Evolutionary conservation across 2,329 filamentous ascomycete genomes (phyloP), one percentile per base, ranked within the genome.

Genomic region (Thyridium curvatum): DNA sequence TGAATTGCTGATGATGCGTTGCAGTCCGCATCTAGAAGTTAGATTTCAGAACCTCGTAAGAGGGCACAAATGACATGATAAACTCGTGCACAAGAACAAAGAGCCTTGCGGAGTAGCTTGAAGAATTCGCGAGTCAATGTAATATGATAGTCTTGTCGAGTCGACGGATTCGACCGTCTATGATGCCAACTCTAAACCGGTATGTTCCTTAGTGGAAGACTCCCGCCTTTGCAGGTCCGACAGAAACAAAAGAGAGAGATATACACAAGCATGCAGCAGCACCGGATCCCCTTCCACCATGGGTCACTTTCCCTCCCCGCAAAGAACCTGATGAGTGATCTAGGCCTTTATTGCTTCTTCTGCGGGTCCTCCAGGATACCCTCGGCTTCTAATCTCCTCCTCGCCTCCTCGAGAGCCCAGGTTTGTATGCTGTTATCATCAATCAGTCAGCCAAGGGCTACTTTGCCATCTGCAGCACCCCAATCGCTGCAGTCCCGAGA

Each of bases 361-460:
- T 80, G 73, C 42, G 76, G 65, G 56, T 96, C 91, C 57, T 86
- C 79, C 58, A 97, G 69, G 59, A 97, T 90, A 43, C 93, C 93
- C 72, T 98, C 93, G 44, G 82, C 85, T 71, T 98, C 93, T 76
- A 98, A 81, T 71, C 93, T 79, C 71, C 93, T 79, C 59, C 93
- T 79, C 38, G 93, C 93, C 71, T 98, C 93, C 69, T 98, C 93
- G 32, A 98, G 80, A 46, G 93, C 93, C 93, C 93, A 98, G 40
- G 91, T 97, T 73, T 97, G 93, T 79, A 98, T 96, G 64, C 93
- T 98, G 54, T 44, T 41, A 35, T 18, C 8, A 35, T 35, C 16
- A 12, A 14, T 35, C 34, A 35, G 21, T 21, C 18, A 13, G 8
- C 12, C 18, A 17, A 21, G 16, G 16, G 21, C 16, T 18, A n/a